Evolutionary conservation across 148 eudicot species (phyloP).

Genomic region (Amaranthus palmeri): DNA sequence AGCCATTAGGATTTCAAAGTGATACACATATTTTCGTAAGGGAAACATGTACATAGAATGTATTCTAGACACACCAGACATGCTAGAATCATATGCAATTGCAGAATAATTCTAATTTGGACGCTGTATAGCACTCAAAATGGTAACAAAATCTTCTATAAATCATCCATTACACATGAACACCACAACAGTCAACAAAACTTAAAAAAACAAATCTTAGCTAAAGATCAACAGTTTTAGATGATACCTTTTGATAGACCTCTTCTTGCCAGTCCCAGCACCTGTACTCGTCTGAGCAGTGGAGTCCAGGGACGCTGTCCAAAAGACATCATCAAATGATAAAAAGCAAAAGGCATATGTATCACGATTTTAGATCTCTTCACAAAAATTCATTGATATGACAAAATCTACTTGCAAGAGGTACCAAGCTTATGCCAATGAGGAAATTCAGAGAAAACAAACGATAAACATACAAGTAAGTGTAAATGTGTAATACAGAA

Average conservation of each 20-base stretch:
- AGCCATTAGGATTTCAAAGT: too few species aligned
- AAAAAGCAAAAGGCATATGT: conserved; percentile 8
- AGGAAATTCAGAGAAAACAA: not conserved
- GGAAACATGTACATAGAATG: too few species aligned
- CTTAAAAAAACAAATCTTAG: not conserved
- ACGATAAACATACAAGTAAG: not conserved
- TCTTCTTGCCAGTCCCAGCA: conserved; percentile 93
- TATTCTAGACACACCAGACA: too few species aligned
- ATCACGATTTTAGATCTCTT: not conserved
- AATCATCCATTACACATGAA: not conserved
- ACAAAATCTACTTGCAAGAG: not conserved
- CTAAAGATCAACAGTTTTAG: not conserved
- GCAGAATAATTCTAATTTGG: not conserved
- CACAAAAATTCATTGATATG: not conserved
- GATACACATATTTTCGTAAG: too few species aligned
- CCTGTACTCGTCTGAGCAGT: conserved; percentile 64
- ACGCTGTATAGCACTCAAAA: not conserved
- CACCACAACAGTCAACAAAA: not conserved
- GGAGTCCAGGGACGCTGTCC: conserved; percentile 65
- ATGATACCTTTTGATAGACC: conserved; percentile 79
- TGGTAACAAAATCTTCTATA: not conserved
- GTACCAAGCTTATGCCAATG: not conserved
- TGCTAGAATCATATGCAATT: not conserved
- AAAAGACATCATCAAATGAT: not conserved
- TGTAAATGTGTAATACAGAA: not conserved